Evolutionary conservation across 768 basidiomycete species (phyloP).

Genomic region (Leccinum disarticulatum): DNA sequence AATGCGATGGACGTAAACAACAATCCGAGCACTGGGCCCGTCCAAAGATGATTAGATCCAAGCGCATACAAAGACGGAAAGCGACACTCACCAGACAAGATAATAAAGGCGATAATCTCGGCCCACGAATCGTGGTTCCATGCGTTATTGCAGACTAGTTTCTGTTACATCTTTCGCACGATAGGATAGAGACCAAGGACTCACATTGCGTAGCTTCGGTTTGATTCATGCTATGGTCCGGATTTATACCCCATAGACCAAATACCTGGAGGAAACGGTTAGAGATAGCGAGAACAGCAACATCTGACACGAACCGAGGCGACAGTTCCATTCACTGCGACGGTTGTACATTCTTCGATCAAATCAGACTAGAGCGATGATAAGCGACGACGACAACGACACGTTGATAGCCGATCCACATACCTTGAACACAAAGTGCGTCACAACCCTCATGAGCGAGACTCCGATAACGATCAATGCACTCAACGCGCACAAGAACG

Average conservation of each 20-base stretch:
- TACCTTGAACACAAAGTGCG: constrained; percentile 72
- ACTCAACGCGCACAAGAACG: constrained; percentile 47
- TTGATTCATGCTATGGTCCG: constrained; percentile 29
- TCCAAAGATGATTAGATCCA: background rate
- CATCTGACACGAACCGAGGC: constrained; percentile 31
- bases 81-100: constrained; percentile 51
- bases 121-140: constrained; percentile 70
- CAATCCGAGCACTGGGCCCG: constrained; percentile 46
- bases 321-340: constrained; percentile 36
- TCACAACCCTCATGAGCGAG: constrained; percentile 54
- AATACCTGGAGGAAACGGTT: constrained; percentile 37
- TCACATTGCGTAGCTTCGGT: constrained; percentile 49
- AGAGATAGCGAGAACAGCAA: background rate
- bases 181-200: constrained; percentile 15
- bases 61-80: too few species aligned
- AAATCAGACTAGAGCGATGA: constrained; percentile 47
- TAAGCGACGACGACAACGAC: constrained; percentile 2
- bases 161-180: constrained; percentile 10
- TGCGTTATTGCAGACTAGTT: constrained; percentile 56
- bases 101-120: constrained; percentile 62
- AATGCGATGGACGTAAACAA: constrained; percentile 69
- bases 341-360: constrained; percentile 50
- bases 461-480: constrained; percentile 50
- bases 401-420: constrained; percentile 1
- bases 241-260: constrained; percentile 54